Evolutionary conservation across 2,329 filamentous ascomycete species (phyloP).

Genomic region (Ceratocystiopsis sp.): DNA sequence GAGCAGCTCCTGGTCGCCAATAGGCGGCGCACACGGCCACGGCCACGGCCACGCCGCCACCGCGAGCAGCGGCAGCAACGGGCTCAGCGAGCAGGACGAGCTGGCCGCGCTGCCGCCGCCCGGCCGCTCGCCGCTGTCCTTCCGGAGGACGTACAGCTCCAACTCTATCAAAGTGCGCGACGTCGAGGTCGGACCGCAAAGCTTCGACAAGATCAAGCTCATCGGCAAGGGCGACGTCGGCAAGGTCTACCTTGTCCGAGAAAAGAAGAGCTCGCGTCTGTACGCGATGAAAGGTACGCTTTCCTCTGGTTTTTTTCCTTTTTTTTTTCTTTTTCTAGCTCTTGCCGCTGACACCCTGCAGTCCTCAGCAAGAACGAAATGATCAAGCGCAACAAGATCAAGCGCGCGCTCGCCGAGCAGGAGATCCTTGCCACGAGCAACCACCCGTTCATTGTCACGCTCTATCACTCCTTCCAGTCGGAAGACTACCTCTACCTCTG

Average conservation of each 20-base stretch:
- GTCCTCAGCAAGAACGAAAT: slow-evolving; percentile 99
- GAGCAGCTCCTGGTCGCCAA: slow-evolving; percentile 13
- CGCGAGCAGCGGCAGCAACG: slow-evolving; percentile 11
- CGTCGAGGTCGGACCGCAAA: slow-evolving; percentile 86
- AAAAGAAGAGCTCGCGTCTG: slow-evolving; percentile 89
- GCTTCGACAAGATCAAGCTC: slow-evolving; percentile 99
- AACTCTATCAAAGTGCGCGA: slow-evolving; percentile 98
- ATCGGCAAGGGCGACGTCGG: slow-evolving; percentile 98
- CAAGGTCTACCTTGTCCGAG: slow-evolving; percentile 91
- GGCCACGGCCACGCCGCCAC: slow-evolving; percentile 12
- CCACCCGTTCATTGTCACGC: slow-evolving; percentile 94
- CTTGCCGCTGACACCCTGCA: slow-evolving; percentile 20
- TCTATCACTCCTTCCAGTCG: slow-evolving; percentile 98
- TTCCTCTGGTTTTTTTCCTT: background rate
- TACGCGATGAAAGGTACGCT: slow-evolving; percentile 94
- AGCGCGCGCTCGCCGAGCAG: slow-evolving; percentile 90
- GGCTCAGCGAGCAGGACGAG: slow-evolving; percentile 27
- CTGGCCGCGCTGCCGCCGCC: slow-evolving; percentile 49
- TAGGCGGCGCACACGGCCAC: too few relatives aligned
- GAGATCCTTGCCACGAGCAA: slow-evolving; percentile 98
- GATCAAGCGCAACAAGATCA: slow-evolving; percentile 99
- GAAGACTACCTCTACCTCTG: slow-evolving; percentile 98
- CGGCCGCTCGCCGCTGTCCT: slow-evolving; percentile 53
- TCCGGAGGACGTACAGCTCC: slow-evolving; percentile 91
- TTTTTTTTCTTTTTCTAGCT: background rate